A percentile compares a stretch with the other conserved stretches of the same genome.
Evolutionary conservation across 2,329 filamentous ascomycete genomes (phyloP).

Genomic region (Cladosporium phlei): DNA sequence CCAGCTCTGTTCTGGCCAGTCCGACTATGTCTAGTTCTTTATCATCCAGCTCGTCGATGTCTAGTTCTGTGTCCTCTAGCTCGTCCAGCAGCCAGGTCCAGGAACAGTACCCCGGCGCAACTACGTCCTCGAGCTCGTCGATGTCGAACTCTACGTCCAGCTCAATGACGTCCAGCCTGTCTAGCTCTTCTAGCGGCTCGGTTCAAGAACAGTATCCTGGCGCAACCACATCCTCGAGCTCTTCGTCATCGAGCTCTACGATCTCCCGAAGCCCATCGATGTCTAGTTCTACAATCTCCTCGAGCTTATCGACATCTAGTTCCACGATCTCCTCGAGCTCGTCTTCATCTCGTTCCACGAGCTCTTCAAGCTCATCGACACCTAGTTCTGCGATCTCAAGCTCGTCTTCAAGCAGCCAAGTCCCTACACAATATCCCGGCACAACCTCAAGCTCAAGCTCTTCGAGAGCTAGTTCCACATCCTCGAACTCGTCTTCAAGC

Average conservation of each 20-base stretch:
- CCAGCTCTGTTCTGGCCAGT: neutral
- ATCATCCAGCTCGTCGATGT: neutral
- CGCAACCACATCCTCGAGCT: neutral
- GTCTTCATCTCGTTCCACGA: neutral
- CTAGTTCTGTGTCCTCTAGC: neutral
- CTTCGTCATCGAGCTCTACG: neutral
- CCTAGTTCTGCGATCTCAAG: conserved; percentile 5
- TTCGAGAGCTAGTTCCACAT: too few relatives aligned
- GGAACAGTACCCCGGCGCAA: neutral
- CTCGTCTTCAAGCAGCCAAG: neutral
- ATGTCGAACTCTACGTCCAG: neutral
- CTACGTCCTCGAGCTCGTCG: neutral
- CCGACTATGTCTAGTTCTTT: neutral
- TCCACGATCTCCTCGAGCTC: conserved; percentile 6
- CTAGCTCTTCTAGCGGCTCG: neutral
- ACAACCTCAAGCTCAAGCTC: too few relatives aligned
- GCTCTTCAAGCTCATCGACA: neutral
- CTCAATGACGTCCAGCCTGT: neutral
- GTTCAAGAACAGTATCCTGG: conserved; percentile 1
- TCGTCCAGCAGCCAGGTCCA: conserved; percentile 5
- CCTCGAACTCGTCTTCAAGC: neutral
- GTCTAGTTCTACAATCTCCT: neutral
- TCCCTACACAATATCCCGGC: neutral
- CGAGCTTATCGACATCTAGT: conserved; percentile 1
- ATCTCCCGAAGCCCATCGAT: neutral